Conservation (phyloP, 176 grass and related monocot genomes). For the Avena sativa region DNA sequence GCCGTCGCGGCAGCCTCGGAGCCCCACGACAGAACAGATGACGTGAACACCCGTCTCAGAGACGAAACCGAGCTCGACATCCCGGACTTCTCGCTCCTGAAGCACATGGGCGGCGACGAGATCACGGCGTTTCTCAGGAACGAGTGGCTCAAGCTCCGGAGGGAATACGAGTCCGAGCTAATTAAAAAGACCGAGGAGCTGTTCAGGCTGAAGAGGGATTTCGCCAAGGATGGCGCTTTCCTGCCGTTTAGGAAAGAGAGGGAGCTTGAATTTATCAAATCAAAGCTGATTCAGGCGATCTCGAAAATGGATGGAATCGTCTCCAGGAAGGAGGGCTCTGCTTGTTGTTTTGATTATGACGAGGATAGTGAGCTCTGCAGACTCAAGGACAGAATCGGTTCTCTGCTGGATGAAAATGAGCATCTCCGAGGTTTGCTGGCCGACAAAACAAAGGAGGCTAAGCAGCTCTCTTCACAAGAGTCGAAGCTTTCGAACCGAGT, state of each 20-base stretch:
- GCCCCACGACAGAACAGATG: neutral
- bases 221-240: constrained; percentile 58
- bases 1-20: constrained; percentile 46
- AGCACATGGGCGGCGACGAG: constrained; percentile 64
- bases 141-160: constrained; percentile 67
- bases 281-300: constrained; percentile 59
- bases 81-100: constrained; percentile 69
- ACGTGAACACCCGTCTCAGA: too few relatives aligned
- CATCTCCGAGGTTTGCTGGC: constrained; percentile 53
- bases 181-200: constrained; percentile 83
- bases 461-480: constrained; percentile 49
- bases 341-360: constrained; percentile 21
- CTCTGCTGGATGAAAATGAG: constrained; percentile 61
- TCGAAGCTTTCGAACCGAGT: constrained; percentile 41
- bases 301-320: constrained; percentile 67
- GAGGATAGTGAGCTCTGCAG: constrained; percentile 45
- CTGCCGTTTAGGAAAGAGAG: constrained; percentile 70
- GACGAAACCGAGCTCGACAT: constrained; percentile 47
- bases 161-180: constrained; percentile 63
- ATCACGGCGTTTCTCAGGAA: constrained; percentile 55
- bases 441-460: constrained; percentile 51
- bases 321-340: constrained; percentile 29
- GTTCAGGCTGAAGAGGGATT: constrained; percentile 83
- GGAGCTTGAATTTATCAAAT: constrained; percentile 62
- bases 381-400: constrained; percentile 59